These are phyloP conservation scores for Rhinocladiella mackenziei DNA, from an alignment of 2,329 filamentous ascomycete genomes.

Conservation along the genomic window DNA sequence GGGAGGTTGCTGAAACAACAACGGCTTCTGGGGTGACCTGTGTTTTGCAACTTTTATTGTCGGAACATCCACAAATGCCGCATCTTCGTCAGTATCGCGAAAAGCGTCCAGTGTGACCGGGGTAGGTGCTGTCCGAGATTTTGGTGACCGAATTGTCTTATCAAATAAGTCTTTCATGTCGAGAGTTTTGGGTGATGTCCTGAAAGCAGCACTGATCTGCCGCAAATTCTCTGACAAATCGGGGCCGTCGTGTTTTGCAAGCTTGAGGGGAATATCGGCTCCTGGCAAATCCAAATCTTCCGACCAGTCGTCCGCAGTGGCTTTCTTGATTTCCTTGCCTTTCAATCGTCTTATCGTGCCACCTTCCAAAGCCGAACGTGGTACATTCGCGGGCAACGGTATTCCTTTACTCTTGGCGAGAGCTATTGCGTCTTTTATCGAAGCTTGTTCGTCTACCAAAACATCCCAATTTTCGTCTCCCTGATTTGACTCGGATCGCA, in stretches of 20 bases:
- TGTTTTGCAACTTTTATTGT: conserved; percentile 67
- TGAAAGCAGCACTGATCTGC: conserved; percentile 55
- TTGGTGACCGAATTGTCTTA: conserved; percentile 42
- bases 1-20: conserved; percentile 36
- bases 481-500: conserved; percentile 72
- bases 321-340: conserved; percentile 65
- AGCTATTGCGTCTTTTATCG: conserved; percentile 78
- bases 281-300: conserved; percentile 69
- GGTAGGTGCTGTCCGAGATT: conserved; percentile 47
- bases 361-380: conserved; percentile 81
- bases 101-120: conserved; percentile 59
- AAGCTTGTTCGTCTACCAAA: conserved; percentile 78
- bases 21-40: conserved; percentile 49
- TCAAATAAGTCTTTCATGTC: conserved; percentile 33
- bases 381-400: conserved; percentile 80
- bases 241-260: conserved; percentile 59
- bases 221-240: conserved; percentile 65
- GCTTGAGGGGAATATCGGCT: conserved; percentile 55
- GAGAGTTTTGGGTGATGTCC: conserved; percentile 35
- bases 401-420: conserved; percentile 87
- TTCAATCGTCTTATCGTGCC: conserved; percentile 91
- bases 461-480: conserved; percentile 84
- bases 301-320: conserved; percentile 75
- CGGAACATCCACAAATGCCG: conserved; percentile 59
- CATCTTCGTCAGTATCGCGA: conserved; percentile 58